Evolutionary conservation across 2,329 filamentous ascomycete species (phyloP).

Genomic region (Xylaria hypoxylon): DNA sequence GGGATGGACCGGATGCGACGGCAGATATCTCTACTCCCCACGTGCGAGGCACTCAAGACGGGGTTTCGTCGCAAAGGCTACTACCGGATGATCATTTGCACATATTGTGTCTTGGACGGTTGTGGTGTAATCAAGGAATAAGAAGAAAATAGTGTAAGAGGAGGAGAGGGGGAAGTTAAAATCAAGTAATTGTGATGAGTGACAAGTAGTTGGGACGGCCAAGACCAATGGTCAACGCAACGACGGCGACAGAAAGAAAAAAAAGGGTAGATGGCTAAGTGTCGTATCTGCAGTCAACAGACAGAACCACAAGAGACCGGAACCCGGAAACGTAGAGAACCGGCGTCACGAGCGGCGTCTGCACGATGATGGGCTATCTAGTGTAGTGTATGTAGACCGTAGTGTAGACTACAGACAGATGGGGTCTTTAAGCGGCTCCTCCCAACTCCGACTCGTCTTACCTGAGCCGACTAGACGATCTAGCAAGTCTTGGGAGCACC

Average conservation of each 20-base stretch:
- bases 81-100: slow-evolving; percentile 33
- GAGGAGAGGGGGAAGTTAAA: background rate
- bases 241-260: background rate
- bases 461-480: slow-evolving; percentile 13
- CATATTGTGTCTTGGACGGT: slow-evolving; percentile 1
- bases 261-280: too few relatives aligned
- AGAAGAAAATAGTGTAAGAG: too few relatives aligned
- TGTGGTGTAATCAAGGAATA: slow-evolving; percentile 1
- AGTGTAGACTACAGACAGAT: too few relatives aligned
- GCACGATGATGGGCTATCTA: slow-evolving; percentile 35
- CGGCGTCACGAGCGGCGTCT: slow-evolving; percentile 10
- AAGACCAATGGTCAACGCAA: background rate
- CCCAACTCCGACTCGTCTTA: slow-evolving; percentile 20
- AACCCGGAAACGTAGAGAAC: slow-evolving; percentile 12
- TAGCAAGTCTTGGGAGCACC: slow-evolving; percentile 9
- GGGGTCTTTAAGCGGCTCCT: slow-evolving; percentile 27
- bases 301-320: background rate
- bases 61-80: slow-evolving; percentile 25
- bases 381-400: slow-evolving; percentile 14
- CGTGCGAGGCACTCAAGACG: slow-evolving; percentile 33
- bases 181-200: background rate
- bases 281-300: background rate
- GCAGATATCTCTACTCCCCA: slow-evolving; percentile 32
- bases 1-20: slow-evolving; percentile 17
- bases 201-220: background rate